Evolutionary conservation across 31 red algal species (phyloP).

Genomic region (Bonnemaisonia californica): DNA sequence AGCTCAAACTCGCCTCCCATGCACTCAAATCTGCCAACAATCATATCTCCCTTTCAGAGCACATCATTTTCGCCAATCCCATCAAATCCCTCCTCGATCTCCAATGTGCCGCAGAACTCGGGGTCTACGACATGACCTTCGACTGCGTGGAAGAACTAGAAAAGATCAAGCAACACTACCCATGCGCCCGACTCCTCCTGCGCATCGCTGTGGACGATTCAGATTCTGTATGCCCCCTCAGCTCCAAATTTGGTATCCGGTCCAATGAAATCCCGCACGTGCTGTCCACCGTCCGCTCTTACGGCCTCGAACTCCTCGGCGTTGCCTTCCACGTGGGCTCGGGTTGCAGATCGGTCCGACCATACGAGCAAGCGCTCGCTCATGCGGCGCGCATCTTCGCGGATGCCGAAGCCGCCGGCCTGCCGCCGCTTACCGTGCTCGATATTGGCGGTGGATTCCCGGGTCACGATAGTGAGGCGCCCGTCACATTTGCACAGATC

Average conservation of each 20-base stretch:
- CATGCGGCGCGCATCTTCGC: constrained; percentile 50
- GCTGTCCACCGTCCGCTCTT: constrained; percentile 37
- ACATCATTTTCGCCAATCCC: constrained; percentile 88
- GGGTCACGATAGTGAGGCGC: constrained; percentile 68
- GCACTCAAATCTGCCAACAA: constrained; percentile 1
- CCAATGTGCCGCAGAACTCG: constrained; percentile 45
- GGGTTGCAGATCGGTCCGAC: constrained; percentile 43
- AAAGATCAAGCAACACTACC: constrained; percentile 43
- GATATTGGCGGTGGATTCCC: constrained; percentile 97
- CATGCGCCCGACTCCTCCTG: constrained; percentile 61
- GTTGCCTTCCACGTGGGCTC: constrained; percentile 94
- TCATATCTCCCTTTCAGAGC: constrained; percentile 8
- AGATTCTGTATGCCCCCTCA: constrained; percentile 71
- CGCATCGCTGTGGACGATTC: constrained; percentile 84
- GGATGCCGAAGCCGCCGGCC: constrained; percentile 22
- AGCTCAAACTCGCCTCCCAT: constrained; percentile 67
- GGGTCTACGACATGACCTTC: constrained; percentile 79
- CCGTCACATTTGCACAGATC: constrained; percentile 82
- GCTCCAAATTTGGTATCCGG: constrained; percentile 79
- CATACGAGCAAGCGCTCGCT: constrained; percentile 67
- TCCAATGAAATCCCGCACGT: constrained; percentile 55
- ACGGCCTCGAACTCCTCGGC: constrained; percentile 67
- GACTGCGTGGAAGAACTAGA: constrained; percentile 69
- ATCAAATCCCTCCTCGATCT: constrained; percentile 72
- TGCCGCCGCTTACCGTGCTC: constrained; percentile 64